phyloP scores from a whole-genome alignment of 1,284 basidiomycete genomes.

The Mycena citricolor region DNA sequence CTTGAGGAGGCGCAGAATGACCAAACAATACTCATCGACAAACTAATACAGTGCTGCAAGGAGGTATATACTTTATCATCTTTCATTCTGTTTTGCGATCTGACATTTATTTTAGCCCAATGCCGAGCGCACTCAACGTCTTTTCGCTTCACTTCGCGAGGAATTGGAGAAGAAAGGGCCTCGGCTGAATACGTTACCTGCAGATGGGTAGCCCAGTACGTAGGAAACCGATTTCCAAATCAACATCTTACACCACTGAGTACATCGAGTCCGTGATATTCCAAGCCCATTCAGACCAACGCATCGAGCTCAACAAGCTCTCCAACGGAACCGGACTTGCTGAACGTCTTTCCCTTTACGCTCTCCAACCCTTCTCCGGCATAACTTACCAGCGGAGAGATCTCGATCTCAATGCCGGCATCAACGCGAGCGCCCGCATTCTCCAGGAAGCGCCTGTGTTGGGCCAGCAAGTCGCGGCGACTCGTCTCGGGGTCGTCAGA shows the following conservation, averaged over 20 bases:
- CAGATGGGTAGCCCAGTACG: slow-evolving; percentile 41
- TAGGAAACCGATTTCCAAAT: slow-evolving; percentile 34
- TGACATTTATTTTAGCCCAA: slow-evolving; percentile 59
- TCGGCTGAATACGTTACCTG: slow-evolving; percentile 37
- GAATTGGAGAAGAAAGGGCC: slow-evolving; percentile 70
- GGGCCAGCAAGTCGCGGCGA: slow-evolving; percentile 85
- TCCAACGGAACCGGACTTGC: slow-evolving; percentile 46
- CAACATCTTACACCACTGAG: slow-evolving; percentile 5
- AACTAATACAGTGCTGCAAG: slow-evolving; percentile 77
- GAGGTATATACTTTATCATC: slow-evolving; percentile 51
- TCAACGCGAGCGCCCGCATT: slow-evolving; percentile 73
- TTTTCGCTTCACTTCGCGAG: slow-evolving; percentile 77
- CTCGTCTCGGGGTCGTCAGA: slow-evolving; percentile 93
- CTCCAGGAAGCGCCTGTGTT: slow-evolving; percentile 86
- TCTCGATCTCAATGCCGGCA: slow-evolving; percentile 81
- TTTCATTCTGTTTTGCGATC: slow-evolving; percentile 19
- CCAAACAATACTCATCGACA: slow-evolving; percentile 75
- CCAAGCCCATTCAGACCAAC: slow-evolving; percentile 30
- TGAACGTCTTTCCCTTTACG: slow-evolving; percentile 78
- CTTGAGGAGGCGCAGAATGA: slow-evolving; percentile 72
- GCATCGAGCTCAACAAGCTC: slow-evolving; percentile 42
- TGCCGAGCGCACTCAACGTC: slow-evolving; percentile 72
- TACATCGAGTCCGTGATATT: slow-evolving; percentile 22
- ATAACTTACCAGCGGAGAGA: slow-evolving; percentile 88
- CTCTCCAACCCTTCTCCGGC: slow-evolving; percentile 88